Base-by-base conservation (phyloP, 208 protist species). In the Leishmania gerbilli region DNA sequence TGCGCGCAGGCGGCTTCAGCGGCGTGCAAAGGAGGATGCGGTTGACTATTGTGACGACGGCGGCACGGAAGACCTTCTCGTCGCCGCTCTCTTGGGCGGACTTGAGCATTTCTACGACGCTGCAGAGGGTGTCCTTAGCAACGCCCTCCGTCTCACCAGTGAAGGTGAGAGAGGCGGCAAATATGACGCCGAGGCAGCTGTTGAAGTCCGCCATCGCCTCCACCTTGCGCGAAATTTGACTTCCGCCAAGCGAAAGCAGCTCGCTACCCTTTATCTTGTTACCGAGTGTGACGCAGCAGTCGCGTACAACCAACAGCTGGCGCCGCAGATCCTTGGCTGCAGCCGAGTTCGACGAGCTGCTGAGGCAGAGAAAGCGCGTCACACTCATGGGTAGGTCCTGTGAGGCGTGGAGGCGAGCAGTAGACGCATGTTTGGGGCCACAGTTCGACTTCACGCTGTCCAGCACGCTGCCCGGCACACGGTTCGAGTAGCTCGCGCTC, bases 21-120 rank as follows among this genome's bases (percentile, higher is more conserved):
- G 88, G 88, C 9, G 85, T 89, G 81, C 83, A 91, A 24, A 91
- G 77, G 42, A 91, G 83, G 34, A 91, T 79, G 65, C 81, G 74
- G 80, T 91, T 88, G 34, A 91, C 85, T 3, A 81, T 83, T 34
- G 82, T 84, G 2, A 88, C 81, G 4, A 89, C 74, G 27, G 81
- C 85, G 45, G 85, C 79, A 40, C 86, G 86, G 37, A 89, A 89
- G 42, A 74, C 45, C 45, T 55, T 80, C 76, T 89, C 82, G 53
- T 87, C 79, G 17, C 83, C 88, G 78, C 53, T 74, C 56, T 83
- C 80, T 83, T 88, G 79, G 31, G 78, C 83, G 13, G 77, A 64
- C 56, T 82, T 83, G 55, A 89, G 84, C 74, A 80, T 80, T 8
- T 68, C 60, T 47, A 91, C 56, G 80, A 86, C 74, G 65, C 75